phyloP scores from a whole-genome alignment of 2,329 filamentous ascomycete genomes.

The Aspergillus sp. region DNA sequence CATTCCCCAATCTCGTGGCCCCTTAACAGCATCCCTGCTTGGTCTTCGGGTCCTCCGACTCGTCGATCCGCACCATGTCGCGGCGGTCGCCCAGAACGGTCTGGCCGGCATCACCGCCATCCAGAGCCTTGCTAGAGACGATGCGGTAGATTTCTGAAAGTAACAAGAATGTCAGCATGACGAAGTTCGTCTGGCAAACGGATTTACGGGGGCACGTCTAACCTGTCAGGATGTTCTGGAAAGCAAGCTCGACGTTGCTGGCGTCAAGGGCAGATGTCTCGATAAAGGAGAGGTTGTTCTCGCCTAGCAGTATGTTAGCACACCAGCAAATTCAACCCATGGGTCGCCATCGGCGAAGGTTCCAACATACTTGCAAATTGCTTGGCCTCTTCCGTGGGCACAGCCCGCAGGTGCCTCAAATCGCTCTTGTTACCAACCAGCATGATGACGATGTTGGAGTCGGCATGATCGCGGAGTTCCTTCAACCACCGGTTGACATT shows the following conservation, averaged over 20 bases:
- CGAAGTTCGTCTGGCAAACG: not conserved
- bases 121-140: conserved; percentile 94
- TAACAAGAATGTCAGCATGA: conserved; percentile 11
- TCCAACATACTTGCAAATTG: conserved; percentile 80
- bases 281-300: conserved; percentile 98
- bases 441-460: conserved; percentile 99
- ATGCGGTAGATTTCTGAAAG: conserved; percentile 94
- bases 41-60: conserved; percentile 75
- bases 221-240: conserved; percentile 99
- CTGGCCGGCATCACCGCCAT: conserved; percentile 80
- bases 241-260: conserved; percentile 97
- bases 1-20: conserved; percentile 19
- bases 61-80: conserved; percentile 80
- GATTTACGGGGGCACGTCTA: conserved; percentile 37
- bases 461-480: conserved; percentile 95
- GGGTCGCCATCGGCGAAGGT: not conserved
- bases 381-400: conserved; percentile 97
- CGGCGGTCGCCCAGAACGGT: conserved; percentile 77
- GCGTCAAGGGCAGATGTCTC: conserved; percentile 98
- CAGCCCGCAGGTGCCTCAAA: conserved; percentile 96
- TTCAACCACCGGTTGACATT: conserved; percentile 99
- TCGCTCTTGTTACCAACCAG: conserved; percentile 99
- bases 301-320: conserved; percentile 60
- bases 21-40: conserved; percentile 58
- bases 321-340: not conserved